Evolutionary conservation across 768 basidiomycete genomes (phyloP), one percentile per base, ranked within the genome.

Genomic region (Hypholoma sublateritium): DNA sequence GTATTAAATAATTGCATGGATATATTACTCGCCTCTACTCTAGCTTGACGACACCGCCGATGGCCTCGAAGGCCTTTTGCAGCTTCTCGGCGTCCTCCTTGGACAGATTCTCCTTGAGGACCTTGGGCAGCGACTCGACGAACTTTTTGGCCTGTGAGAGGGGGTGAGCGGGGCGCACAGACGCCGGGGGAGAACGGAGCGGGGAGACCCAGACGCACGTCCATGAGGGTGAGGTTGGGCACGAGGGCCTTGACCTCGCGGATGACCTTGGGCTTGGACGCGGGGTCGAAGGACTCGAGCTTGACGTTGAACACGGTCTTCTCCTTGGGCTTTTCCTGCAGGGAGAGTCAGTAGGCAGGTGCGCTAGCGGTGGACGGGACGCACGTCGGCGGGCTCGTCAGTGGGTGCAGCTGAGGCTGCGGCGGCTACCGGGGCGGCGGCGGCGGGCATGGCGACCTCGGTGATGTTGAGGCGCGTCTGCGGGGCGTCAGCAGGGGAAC

Each of bases 21-120:
- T 55, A 55, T 62, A 63, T 62, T 54, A 69, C 78, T 47, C 22
- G 46, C 46, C 46, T 47, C 25, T 82, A 95, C 67, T 94, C 93
- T 70, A 98, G 81, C 64, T 80, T 82, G 60, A 98, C 83, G 56
- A 92, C 86, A 53, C 90, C 97, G 21, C 97, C 97, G 47, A 97
- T 83, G 53, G 76, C 86, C 74, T 91, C 87, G 74, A 99, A 89
- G n/a, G 86, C 85, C 72, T 87, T 87, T 76, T 95, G 84, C 70
- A 99, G 78, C 77, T 98, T 98, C 73, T 98, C 97, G 2, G 96
- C 95, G 37, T 99, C 97, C 65, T 99, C 97, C 74, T 99, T 99
- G 21, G 92, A 80, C 57, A 97, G 68, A 71, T 92, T 92, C 76
- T 98, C 97, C 76, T 98, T 99, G 66, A 99, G 77, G 4, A 88